A percentile compares a stretch with the other conserved stretches of the same genome.
Evolutionary conservation across 2,329 filamentous ascomycete genomes (phyloP).

Genomic region (Akanthomyces dipterigenus): DNA sequence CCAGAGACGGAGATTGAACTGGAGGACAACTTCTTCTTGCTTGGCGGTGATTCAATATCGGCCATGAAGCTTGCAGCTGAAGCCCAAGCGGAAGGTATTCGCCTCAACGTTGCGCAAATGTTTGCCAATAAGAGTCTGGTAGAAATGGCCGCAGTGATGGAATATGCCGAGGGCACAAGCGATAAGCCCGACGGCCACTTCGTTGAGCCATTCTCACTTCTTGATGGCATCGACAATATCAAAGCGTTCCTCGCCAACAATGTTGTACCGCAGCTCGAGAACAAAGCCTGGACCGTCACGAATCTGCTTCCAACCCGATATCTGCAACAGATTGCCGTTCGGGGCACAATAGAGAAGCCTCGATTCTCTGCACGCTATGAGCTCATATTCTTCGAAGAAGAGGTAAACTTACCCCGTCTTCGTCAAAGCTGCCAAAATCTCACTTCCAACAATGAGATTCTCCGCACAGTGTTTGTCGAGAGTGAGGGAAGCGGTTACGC

Average conservation of each 20-base stretch:
- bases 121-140: constrained; percentile 42
- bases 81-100: constrained; percentile 39
- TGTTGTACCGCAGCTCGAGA: constrained; percentile 44
- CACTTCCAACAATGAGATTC: constrained; percentile 54
- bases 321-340: constrained; percentile 52
- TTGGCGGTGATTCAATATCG: constrained; percentile 53
- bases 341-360: constrained; percentile 49
- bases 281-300: constrained; percentile 42
- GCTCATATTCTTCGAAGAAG: constrained; percentile 52
- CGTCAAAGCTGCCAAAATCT: constrained; percentile 46
- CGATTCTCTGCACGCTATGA: constrained; percentile 59
- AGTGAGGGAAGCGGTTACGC: constrained; percentile 42
- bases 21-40: constrained; percentile 53
- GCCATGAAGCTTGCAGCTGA: constrained; percentile 57
- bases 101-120: constrained; percentile 48
- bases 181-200: constrained; percentile 20
- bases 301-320: constrained; percentile 54
- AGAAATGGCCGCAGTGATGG: constrained; percentile 47
- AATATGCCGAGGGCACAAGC: constrained; percentile 19
- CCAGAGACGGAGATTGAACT: constrained; percentile 40
- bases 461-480: constrained; percentile 59
- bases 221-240: constrained; percentile 31
- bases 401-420: constrained; percentile 42
- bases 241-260: constrained; percentile 38
- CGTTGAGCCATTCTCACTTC: constrained; percentile 43